A percentile compares a stretch with the other conserved stretches of the same genome.
Evolutionary conservation across 2,329 filamentous ascomycete species (phyloP).

Genomic region (Hymenoscyphus repandus): DNA sequence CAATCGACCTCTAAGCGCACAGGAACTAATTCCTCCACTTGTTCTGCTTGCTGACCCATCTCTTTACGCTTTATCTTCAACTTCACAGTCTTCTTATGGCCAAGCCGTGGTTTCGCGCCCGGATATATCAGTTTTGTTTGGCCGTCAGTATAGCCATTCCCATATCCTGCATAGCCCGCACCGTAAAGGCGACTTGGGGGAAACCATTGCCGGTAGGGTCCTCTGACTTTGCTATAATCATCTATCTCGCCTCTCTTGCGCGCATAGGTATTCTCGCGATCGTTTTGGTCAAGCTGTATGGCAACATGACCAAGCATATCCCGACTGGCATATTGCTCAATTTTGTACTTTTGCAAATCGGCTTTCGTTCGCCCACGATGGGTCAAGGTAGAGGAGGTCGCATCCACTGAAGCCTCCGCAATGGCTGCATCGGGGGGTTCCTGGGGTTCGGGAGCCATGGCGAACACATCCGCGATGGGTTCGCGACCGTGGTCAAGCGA

Average conservation of each 20-base stretch:
- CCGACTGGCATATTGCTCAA: conserved; percentile 61
- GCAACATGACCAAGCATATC: conserved; percentile 55
- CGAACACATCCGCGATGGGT: conserved; percentile 27
- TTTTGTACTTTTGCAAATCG: conserved; percentile 41
- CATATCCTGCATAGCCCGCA: conserved; percentile 81
- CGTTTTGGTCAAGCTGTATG: conserved; percentile 43
- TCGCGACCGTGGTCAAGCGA: conserved; percentile 12
- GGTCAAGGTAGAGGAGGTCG: conserved; percentile 19
- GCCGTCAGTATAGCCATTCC: conserved; percentile 78
- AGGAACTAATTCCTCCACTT: conserved; percentile 86
- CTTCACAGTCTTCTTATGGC: conserved; percentile 67
- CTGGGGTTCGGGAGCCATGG: conserved; percentile 28
- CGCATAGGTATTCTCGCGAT: conserved; percentile 51
- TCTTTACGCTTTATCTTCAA: conserved; percentile 75
- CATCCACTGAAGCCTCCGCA: conserved; percentile 16
- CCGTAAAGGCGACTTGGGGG: conserved; percentile 56
- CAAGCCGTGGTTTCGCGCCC: conserved; percentile 66
- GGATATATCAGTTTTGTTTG: conserved; percentile 74
- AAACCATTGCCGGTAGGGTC: conserved; percentile 50
- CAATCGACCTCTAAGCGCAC: conserved; percentile 89
- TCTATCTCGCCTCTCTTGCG: conserved; percentile 63
- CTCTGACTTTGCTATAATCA: conserved; percentile 60
- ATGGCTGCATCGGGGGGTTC: neutral
- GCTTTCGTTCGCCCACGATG: conserved; percentile 28
- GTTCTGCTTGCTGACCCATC: conserved; percentile 78